A percentile compares a stretch with the other conserved stretches of the same genome.
Conservation (phyloP, 345 rosid species). For the Orychophragmus violaceus region DNA sequence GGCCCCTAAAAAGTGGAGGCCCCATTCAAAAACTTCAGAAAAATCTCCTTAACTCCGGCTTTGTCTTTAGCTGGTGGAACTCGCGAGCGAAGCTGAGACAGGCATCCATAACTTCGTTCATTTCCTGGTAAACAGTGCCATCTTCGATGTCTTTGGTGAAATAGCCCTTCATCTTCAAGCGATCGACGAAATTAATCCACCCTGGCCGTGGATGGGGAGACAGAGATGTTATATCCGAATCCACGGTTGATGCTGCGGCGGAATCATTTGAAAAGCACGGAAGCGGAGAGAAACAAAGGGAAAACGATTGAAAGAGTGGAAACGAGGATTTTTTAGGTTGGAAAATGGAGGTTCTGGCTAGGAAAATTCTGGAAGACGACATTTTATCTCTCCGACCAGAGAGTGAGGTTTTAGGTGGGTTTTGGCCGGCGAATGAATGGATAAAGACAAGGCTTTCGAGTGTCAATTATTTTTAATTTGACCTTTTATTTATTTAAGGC, state of each 20-base stretch:
- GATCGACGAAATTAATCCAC: constrained; percentile 73
- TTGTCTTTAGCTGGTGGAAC: no score
- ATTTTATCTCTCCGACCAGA: constrained; percentile 26
- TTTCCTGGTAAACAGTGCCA: constrained; percentile 38
- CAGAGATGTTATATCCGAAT: not conserved
- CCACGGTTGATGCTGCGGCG: constrained; percentile 9
- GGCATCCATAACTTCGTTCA: constrained; percentile 59
- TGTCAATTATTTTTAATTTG: not conserved
- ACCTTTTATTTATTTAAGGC: not conserved
- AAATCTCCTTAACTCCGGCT: no score
- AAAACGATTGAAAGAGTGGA: constrained; percentile 17
- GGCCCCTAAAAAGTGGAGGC: no score
- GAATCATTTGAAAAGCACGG: constrained; percentile 26
- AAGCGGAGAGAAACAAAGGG: constrained; percentile 21
- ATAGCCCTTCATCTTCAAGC: constrained; percentile 65
- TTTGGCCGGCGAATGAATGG: constrained; percentile 20
- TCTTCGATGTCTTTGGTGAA: constrained; percentile 30
- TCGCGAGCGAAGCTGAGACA: constrained; percentile 91
- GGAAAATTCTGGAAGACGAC: constrained; percentile 43
- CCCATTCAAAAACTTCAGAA: no score
- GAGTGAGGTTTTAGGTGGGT: constrained; percentile 26
- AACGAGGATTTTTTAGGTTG: constrained; percentile 30
- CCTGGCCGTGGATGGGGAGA: constrained; percentile 82
- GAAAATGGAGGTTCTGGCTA: constrained; percentile 38
- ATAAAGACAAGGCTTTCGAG: not conserved